Percentiles rank a stretch among this genome's conserved stretches.
phyloP scores from a whole-genome alignment of 768 basidiomycete species.

The Trametes elegans region DNA sequence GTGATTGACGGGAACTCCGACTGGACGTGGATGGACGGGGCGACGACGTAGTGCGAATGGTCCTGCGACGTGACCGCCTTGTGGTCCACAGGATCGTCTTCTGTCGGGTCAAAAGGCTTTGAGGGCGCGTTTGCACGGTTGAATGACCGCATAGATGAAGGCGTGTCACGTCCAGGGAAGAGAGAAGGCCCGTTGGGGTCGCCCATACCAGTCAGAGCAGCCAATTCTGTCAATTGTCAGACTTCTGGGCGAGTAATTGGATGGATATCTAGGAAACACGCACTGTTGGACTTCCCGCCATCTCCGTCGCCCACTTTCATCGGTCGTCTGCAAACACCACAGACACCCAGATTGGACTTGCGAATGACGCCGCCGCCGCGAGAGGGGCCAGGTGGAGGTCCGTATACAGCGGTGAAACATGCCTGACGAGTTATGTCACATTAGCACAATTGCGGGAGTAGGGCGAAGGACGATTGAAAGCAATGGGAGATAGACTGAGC shows the following conservation, averaged over 20 bases:
- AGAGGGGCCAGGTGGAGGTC: slow-evolving; percentile 66
- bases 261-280: slow-evolving; percentile 25
- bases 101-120: slow-evolving; percentile 64
- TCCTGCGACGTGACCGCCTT: slow-evolving; percentile 26
- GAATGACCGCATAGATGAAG: slow-evolving; percentile 38
- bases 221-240: slow-evolving; percentile 65
- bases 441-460: neutral
- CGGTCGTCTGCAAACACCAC: slow-evolving; percentile 93
- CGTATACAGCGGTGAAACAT: slow-evolving; percentile 96
- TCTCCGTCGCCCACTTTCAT: slow-evolving; percentile 95
- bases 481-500: too few species aligned
- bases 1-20: slow-evolving; percentile 87
- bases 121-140: slow-evolving; percentile 22
- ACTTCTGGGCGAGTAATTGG: neutral
- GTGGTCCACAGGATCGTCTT: slow-evolving; percentile 68
- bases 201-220: slow-evolving; percentile 89
- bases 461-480: neutral
- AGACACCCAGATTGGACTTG: slow-evolving; percentile 81
- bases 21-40: slow-evolving; percentile 91
- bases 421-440: slow-evolving; percentile 50
- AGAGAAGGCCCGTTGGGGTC: slow-evolving; percentile 52
- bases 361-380: slow-evolving; percentile 48
- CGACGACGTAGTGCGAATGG: slow-evolving; percentile 72
- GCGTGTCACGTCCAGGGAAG: slow-evolving; percentile 71
- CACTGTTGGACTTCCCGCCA: slow-evolving; percentile 86